Evolutionary conservation across 192 early-diverging fungal genomes (phyloP).

Genomic region (Chytriomyces sp.): DNA sequence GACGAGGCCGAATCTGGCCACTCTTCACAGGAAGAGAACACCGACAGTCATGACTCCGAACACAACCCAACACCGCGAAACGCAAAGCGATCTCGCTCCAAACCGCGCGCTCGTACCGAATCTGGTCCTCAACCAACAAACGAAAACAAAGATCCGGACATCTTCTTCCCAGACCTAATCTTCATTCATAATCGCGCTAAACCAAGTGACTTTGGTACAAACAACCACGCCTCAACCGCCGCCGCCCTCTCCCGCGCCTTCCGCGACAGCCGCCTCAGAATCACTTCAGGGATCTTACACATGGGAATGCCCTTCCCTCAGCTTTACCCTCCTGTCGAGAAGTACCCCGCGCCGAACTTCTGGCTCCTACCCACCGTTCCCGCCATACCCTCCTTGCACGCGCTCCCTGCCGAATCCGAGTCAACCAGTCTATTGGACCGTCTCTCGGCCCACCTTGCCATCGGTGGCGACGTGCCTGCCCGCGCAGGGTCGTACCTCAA

Average conservation of each 20-base stretch:
- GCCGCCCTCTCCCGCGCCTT: constrained; percentile 6
- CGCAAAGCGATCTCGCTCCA: not conserved
- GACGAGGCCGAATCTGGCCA: not conserved
- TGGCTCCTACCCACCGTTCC: constrained; percentile 23
- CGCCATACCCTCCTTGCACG: not conserved
- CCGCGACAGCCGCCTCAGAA: constrained; percentile 8
- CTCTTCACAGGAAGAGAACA: not conserved
- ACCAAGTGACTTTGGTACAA: constrained; percentile 20
- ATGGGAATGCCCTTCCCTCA: constrained; percentile 2
- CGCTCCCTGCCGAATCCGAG: not conserved
- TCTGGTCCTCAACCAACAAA: not conserved
- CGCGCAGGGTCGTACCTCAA: not conserved
- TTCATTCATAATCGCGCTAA: constrained; percentile 30
- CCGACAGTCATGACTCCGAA: not conserved
- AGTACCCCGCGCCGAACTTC: constrained; percentile 1
- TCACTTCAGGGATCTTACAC: not conserved
- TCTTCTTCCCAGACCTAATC: constrained; percentile 28
- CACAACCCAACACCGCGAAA: not conserved
- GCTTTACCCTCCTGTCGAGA: not conserved
- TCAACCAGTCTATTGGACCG: not conserved
- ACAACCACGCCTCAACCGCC: not conserved
- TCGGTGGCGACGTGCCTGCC: not conserved
- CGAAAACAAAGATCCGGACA: constrained; percentile 14
- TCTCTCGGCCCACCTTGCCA: not conserved
- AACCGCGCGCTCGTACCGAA: not conserved